phyloP scores from a whole-genome alignment of 768 basidiomycete genomes.

The Lactarius sanguifluus region DNA sequence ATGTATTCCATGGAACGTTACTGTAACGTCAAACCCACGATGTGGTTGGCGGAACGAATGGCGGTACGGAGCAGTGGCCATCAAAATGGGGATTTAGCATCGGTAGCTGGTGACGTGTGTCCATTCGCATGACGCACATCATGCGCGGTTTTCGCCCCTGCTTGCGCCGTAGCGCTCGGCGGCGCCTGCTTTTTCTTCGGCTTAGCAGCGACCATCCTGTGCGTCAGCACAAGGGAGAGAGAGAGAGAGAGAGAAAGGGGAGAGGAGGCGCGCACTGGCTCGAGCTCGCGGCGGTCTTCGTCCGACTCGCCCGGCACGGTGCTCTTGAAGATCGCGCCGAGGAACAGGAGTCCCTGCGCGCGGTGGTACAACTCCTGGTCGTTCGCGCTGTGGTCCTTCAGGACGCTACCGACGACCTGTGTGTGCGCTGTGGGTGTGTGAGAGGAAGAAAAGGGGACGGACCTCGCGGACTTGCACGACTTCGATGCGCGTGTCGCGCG shows the following conservation, averaged over 20 bases:
- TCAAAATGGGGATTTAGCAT: neutral
- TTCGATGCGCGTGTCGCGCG: constrained; percentile 93
- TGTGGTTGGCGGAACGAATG: neutral
- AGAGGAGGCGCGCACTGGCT: constrained; percentile 58
- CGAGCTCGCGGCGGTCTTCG: constrained; percentile 90
- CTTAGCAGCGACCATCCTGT: constrained; percentile 83
- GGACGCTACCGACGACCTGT: constrained; percentile 77
- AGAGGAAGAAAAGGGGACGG: constrained; percentile 20
- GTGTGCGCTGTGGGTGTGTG: neutral
- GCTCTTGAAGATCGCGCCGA: constrained; percentile 87
- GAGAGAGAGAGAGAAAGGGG: neutral
- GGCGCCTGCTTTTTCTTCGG: constrained; percentile 43
- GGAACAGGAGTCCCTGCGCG: constrained; percentile 83
- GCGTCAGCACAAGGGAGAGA: neutral
- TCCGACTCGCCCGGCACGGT: constrained; percentile 87
- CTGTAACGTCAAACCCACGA: too few relatives aligned
- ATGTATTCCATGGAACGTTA: too few relatives aligned
- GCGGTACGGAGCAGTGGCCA: neutral
- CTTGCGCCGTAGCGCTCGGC: constrained; percentile 16
- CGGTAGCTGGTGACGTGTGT: neutral
- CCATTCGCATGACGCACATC: constrained; percentile 13
- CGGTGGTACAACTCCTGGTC: constrained; percentile 75
- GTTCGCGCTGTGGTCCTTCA: constrained; percentile 73
- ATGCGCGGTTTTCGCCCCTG: constrained; percentile 18
- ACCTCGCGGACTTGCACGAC: constrained; percentile 86